Evolutionary conservation across 495 filamentous ascomycete species (phyloP).

Genomic region (Tuber magnatum): DNA sequence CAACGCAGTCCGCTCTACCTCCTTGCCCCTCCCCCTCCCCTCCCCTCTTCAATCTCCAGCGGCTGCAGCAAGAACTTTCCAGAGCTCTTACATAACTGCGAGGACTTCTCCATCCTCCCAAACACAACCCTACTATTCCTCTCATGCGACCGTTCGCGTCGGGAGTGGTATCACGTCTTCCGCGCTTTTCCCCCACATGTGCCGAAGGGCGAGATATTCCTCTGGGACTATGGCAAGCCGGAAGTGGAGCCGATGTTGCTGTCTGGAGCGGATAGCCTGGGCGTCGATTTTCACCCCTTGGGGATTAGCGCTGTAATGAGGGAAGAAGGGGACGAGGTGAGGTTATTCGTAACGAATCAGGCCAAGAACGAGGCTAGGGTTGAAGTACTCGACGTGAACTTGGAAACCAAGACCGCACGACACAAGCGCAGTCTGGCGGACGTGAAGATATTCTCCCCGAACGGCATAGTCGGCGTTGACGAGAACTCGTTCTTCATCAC

Average conservation of each 20-base stretch:
- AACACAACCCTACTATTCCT: constrained; percentile 32
- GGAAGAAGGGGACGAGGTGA: not conserved
- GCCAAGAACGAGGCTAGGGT: constrained; percentile 16
- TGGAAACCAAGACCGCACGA: constrained; percentile 11
- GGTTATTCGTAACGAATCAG: constrained; percentile 36
- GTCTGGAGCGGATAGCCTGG: constrained; percentile 16
- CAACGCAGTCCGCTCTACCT: constrained; percentile 34
- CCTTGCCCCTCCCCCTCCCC: constrained; percentile 19
- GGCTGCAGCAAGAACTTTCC: constrained; percentile 30
- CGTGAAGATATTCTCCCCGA: constrained; percentile 26
- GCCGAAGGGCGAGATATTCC: constrained; percentile 25
- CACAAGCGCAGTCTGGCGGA: constrained; percentile 26
- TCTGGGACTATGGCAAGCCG: constrained; percentile 30
- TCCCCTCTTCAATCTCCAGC: constrained; percentile 14
- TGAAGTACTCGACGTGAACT: constrained; percentile 33
- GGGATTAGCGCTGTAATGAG: constrained; percentile 12
- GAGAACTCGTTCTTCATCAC: constrained; percentile 28
- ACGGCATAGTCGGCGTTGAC: constrained; percentile 31
- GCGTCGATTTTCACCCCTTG: constrained; percentile 32
- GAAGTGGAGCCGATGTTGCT: constrained; percentile 15
- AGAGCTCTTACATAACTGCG: constrained; percentile 29
- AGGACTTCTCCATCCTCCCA: constrained; percentile 34
- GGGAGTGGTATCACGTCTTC: constrained; percentile 35
- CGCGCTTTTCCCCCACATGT: constrained; percentile 7
- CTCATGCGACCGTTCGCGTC: constrained; percentile 34